These are phyloP conservation scores for Aspergillus biplanus DNA, from an alignment of 495 filamentous ascomycete species.

Conservation along the genomic window DNA sequence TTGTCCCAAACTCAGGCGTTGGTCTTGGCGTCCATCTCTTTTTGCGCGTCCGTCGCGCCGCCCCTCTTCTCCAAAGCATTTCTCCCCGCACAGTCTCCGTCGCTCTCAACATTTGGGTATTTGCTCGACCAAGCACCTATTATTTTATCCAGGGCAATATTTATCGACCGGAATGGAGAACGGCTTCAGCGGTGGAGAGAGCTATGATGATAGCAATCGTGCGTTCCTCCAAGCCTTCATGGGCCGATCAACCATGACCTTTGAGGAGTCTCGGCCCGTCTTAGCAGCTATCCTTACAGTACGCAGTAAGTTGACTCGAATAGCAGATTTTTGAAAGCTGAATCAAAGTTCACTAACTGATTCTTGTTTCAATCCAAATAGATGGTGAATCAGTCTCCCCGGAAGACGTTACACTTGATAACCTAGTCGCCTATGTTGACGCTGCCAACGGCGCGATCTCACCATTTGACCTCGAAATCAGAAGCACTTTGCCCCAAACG, in stretches of 20 bases:
- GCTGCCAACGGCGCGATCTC: constrained; percentile 73
- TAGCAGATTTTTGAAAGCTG: background rate
- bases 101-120: background rate
- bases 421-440: constrained; percentile 69
- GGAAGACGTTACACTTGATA: constrained; percentile 66
- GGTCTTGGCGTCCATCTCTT: constrained; percentile 17
- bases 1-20: constrained; percentile 1
- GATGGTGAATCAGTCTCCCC: constrained; percentile 46
- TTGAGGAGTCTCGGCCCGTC: constrained; percentile 69
- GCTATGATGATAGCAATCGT: constrained; percentile 71
- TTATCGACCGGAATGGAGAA: constrained; percentile 6
- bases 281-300: constrained; percentile 75
- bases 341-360: background rate
- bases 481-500: constrained; percentile 67
- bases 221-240: constrained; percentile 95
- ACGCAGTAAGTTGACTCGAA: constrained; percentile 40
- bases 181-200: constrained; percentile 5
- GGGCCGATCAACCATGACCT: constrained; percentile 73
- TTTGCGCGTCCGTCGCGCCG: constrained; percentile 21
- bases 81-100: constrained; percentile 2
- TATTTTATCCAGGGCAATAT: background rate
- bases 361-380: constrained; percentile 22
- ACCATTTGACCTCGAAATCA: constrained; percentile 84
- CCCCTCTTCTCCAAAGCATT: constrained; percentile 11
- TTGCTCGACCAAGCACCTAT: background rate